These are phyloP conservation scores for Hypoxylon crocopeplum DNA, from an alignment of 495 filamentous ascomycete genomes.

Conservation along the genomic window DNA sequence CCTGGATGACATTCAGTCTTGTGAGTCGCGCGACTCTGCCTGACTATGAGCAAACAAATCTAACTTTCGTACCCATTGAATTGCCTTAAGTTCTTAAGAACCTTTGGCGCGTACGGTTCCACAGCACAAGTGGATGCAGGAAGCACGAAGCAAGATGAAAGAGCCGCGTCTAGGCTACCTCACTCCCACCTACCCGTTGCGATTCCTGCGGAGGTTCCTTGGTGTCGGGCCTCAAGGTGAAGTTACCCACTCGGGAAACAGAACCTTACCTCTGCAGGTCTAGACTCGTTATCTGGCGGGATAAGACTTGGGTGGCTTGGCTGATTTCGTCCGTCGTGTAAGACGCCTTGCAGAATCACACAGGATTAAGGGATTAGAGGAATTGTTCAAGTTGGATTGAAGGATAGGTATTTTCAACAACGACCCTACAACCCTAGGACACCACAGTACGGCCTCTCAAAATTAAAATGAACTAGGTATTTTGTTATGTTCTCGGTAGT, in stretches of 20 bases:
- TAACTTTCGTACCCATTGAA: background rate
- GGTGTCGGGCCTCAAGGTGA: slow-evolving; percentile 9
- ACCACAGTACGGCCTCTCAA: too few species aligned
- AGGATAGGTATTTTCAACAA: too few species aligned
- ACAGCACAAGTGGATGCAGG: background rate
- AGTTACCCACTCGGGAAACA: slow-evolving; percentile 10
- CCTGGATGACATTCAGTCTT: background rate
- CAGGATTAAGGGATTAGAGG: slow-evolving; percentile 33
- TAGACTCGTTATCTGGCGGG: slow-evolving; percentile 7
- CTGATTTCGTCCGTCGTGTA: background rate
- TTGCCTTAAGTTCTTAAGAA: background rate
- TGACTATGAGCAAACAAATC: slow-evolving; percentile 17
- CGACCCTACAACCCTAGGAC: too few species aligned
- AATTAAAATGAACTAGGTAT: too few species aligned
- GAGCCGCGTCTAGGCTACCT: background rate
- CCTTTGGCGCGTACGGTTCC: slow-evolving; percentile 1
- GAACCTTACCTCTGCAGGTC: background rate
- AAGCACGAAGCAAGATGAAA: background rate
- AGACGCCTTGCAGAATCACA: background rate
- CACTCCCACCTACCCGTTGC: too few species aligned
- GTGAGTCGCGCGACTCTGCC: slow-evolving; percentile 17
- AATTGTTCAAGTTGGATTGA: background rate
- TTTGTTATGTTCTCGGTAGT: slow-evolving; percentile 13
- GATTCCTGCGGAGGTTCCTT: background rate
- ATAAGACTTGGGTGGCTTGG: background rate